Evolutionary conservation across 441 rosid species (phyloP).

Genomic region (Syzygium syzygioides): DNA sequence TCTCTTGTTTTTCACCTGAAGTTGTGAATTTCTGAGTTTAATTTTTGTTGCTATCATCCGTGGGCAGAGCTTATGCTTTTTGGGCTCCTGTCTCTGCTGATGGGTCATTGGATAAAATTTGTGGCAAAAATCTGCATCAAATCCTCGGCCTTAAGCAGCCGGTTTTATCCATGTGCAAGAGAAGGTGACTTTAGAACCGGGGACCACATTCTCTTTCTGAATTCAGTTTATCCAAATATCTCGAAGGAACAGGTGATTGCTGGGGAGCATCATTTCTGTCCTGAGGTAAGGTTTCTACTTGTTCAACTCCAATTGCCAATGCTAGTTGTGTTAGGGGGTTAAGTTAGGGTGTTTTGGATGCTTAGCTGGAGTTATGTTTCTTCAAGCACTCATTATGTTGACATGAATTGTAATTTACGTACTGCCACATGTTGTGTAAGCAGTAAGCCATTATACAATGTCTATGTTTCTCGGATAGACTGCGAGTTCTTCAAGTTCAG

Average conservation of each 20-base stretch:
- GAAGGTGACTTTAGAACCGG: not conserved
- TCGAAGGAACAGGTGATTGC: not conserved
- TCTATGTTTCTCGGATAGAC: not conserved
- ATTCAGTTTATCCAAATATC: not conserved
- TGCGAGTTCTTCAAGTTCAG: not conserved
- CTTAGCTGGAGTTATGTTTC: not conserved
- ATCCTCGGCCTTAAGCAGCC: not conserved
- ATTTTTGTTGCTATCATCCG: not conserved
- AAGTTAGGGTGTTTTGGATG: not conserved
- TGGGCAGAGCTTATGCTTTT: constrained; percentile 4
- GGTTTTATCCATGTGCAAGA: not conserved
- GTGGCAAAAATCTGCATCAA: constrained; percentile 2
- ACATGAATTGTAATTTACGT: not conserved
- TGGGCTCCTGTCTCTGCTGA: constrained; percentile 6
- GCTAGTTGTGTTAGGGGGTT: not conserved
- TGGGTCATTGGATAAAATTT: not conserved
- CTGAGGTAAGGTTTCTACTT: not conserved
- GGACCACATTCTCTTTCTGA: not conserved
- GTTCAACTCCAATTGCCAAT: not conserved
- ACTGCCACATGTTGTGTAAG: not conserved
- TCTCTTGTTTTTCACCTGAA: not conserved
- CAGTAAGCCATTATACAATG: not conserved
- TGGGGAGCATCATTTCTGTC: not conserved
- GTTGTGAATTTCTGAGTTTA: not conserved
- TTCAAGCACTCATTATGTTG: not conserved